phyloP scores from a whole-genome alignment of 2,329 filamentous ascomycete species.

The Fusarium sp. region DNA sequence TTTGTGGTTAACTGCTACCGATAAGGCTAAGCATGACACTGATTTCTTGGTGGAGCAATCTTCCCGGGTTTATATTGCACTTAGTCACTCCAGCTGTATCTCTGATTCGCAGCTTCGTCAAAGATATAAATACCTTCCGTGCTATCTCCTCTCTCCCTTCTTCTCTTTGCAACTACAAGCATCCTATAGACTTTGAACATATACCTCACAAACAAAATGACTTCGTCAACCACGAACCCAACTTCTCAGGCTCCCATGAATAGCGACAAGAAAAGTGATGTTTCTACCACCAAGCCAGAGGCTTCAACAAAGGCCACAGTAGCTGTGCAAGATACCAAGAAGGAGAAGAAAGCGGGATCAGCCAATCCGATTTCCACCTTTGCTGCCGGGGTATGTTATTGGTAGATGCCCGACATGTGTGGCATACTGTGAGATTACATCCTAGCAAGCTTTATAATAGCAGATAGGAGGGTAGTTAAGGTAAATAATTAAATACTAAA shows the following conservation, averaged over 20 bases:
- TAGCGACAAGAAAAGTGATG: no score
- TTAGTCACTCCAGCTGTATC: neutral
- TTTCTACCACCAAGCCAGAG: neutral
- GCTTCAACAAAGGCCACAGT: no score
- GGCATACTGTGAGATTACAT: neutral
- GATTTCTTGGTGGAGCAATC: slow-evolving; percentile 3
- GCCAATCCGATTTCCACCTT: neutral
- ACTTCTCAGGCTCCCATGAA: neutral
- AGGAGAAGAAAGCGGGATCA: fast-evolving
- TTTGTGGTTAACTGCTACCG: no score
- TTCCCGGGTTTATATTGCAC: neutral
- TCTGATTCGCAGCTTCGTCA: no score
- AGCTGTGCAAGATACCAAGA: neutral
- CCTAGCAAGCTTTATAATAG: neutral
- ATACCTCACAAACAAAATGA: no score
- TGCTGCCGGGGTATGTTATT: neutral
- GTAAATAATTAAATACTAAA: no score
- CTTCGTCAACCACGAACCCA: no score
- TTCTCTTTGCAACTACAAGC: fast-evolving
- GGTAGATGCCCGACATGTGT: no score
- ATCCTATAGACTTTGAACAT: fast-evolving
- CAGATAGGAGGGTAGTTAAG: fast-evolving
- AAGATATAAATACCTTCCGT: neutral
- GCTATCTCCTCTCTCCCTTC: fast-evolving
- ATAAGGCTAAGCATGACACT: neutral